Evolutionary conservation across 2,329 filamentous ascomycete genomes (phyloP).

Genomic region (Ascochyta koolunga): DNA sequence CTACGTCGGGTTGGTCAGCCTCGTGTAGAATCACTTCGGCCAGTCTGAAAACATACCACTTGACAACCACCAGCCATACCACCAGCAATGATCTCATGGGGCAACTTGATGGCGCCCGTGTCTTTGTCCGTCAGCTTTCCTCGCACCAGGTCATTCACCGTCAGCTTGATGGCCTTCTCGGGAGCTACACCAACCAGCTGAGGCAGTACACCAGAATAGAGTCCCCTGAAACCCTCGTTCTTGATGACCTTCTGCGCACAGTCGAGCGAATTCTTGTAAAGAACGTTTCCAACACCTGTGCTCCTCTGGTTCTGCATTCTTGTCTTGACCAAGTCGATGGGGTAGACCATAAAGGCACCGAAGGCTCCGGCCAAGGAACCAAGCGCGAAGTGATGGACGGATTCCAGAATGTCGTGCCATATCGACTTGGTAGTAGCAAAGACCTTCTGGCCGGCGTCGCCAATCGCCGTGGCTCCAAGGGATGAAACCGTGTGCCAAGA

Average conservation of each 20-base stretch:
- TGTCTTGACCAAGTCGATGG: constrained; percentile 98
- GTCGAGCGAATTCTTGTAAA: constrained; percentile 98
- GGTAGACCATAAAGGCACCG: constrained; percentile 99
- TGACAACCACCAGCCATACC: constrained; percentile 90
- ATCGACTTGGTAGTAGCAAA: constrained; percentile 63
- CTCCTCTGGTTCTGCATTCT: constrained; percentile 96
- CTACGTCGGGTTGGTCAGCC: constrained; percentile 51
- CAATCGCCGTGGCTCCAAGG: constrained; percentile 57
- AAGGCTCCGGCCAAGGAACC: constrained; percentile 93
- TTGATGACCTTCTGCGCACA: constrained; percentile 91
- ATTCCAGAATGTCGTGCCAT: constrained; percentile 72
- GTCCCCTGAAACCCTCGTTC: constrained; percentile 86
- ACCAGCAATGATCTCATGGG: constrained; percentile 83
- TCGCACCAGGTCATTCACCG: constrained; percentile 93
- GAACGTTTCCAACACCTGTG: constrained; percentile 74
- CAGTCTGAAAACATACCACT: constrained; percentile 69
- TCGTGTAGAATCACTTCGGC: background rate
- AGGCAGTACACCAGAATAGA: constrained; percentile 94
- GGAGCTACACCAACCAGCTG: constrained; percentile 98
- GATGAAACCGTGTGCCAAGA: constrained; percentile 77
- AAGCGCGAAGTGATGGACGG: constrained; percentile 86
- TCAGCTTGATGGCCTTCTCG: constrained; percentile 99
- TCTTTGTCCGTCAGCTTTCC: constrained; percentile 74
- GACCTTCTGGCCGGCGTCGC: constrained; percentile 57
- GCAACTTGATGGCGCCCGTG: constrained; percentile 72